Evolutionary conservation across 2,329 filamentous ascomycete genomes (phyloP).

Genomic region (Beauveria sp.): DNA sequence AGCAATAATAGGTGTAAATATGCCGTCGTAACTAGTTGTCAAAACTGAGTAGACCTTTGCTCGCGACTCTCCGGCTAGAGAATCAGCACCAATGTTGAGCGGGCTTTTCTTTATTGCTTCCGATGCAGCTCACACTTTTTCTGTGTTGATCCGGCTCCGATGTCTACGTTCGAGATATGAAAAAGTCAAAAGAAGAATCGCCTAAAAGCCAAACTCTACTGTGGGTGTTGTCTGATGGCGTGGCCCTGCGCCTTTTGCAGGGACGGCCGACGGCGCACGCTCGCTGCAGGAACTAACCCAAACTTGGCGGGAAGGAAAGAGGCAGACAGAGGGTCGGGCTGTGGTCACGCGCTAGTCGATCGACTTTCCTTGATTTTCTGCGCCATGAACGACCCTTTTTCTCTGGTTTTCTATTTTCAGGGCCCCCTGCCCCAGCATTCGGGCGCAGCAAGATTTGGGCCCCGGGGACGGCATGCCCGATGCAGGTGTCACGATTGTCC

Average conservation of each 20-base stretch:
- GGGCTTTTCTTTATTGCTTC: background rate
- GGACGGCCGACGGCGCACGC: background rate
- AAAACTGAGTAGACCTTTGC: background rate
- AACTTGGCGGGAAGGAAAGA: background rate
- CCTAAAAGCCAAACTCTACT: background rate
- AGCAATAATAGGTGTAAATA: background rate
- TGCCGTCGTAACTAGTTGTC: background rate
- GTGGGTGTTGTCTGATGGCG: background rate
- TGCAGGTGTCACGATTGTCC: background rate
- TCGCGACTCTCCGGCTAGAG: background rate
- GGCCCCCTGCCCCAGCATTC: background rate
- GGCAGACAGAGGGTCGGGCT: background rate
- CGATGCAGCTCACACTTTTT: background rate
- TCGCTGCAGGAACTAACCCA: slow-evolving; percentile 2
- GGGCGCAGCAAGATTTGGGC: background rate
- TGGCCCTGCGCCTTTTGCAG: background rate
- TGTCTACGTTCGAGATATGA: background rate
- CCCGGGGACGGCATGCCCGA: background rate
- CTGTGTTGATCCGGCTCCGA: background rate
- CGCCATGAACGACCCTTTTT: background rate
- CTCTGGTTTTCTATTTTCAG: background rate
- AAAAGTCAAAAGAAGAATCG: background rate
- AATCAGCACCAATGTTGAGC: background rate
- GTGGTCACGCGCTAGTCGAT: slow-evolving; percentile 5
- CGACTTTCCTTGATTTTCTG: slow-evolving; percentile 7